A percentile compares a stretch with the other conserved stretches of the same genome.
These are phyloP conservation scores for Ceratocystis albifundus DNA, from an alignment of 2,329 filamentous ascomycete genomes.

Conservation along the genomic window DNA sequence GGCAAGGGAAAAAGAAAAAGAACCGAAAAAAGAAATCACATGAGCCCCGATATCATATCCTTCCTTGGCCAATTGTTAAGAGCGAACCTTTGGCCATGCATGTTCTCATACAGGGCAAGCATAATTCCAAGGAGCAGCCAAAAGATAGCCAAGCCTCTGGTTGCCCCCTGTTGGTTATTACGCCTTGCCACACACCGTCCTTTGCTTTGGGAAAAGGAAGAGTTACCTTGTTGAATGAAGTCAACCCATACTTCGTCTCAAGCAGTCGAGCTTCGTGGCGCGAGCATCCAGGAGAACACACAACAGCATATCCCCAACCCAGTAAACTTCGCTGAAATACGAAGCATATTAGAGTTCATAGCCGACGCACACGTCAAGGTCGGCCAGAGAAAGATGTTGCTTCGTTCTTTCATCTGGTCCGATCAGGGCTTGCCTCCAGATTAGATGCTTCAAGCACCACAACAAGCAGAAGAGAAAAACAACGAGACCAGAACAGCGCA, in stretches of 20 bases:
- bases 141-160: background rate
- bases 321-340: background rate
- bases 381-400: constrained; percentile 4
- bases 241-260: background rate
- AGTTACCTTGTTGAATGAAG: constrained; percentile 2
- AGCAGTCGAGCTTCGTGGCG: background rate
- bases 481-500: constrained; percentile 9
- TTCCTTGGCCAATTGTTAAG: constrained; percentile 1
- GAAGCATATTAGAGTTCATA: background rate
- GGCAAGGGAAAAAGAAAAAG: background rate
- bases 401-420: background rate
- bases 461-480: background rate
- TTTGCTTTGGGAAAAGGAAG: background rate
- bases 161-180: background rate
- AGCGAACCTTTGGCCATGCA: background rate
- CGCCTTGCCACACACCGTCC: background rate
- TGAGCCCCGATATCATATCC: constrained; percentile 10
- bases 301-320: background rate
- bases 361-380: background rate
- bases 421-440: background rate
- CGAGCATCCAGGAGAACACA: background rate
- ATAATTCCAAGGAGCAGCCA: background rate
- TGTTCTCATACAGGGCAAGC: background rate
- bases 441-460: background rate
- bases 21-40: constrained; percentile 1